phyloP scores from a whole-genome alignment of 331 rosid species.

The Arachis monticola region DNA sequence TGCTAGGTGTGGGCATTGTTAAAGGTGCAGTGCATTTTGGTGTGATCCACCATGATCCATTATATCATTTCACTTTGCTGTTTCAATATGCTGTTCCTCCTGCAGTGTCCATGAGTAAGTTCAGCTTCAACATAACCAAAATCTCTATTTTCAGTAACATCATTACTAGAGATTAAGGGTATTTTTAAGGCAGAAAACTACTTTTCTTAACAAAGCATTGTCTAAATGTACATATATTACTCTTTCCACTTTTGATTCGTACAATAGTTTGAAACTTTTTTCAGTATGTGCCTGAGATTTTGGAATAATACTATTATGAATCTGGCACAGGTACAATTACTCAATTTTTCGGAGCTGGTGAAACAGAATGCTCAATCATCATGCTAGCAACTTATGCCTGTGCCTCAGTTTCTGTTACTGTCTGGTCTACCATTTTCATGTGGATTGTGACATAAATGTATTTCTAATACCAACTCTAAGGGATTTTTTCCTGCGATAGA shows the following conservation, averaged over 20 bases:
- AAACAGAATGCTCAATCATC: constrained; percentile 51
- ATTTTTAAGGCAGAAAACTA: not conserved
- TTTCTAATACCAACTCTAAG: not conserved
- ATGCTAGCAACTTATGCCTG: constrained; percentile 49
- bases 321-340: constrained; percentile 50
- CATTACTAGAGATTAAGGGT: not conserved
- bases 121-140: not conserved
- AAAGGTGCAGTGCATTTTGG: constrained; percentile 45
- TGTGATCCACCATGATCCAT: constrained; percentile 42
- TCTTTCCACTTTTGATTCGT: not conserved
- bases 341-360: constrained; percentile 49
- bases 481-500: not conserved
- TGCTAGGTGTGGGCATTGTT: constrained; percentile 37
- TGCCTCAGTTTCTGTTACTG: constrained; percentile 42
- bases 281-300: too few relatives aligned
- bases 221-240: not conserved
- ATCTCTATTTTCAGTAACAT: not conserved
- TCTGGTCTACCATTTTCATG: constrained; percentile 46
- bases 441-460: constrained; percentile 40
- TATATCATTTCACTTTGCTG: constrained; percentile 41
- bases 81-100: constrained; percentile 52
- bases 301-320: constrained; percentile 1
- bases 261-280: too few relatives aligned
- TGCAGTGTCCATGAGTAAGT: constrained; percentile 47
- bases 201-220: not conserved